Conservation (phyloP, 208 protist genomes). For the Leptomonas seymouri region DNA sequence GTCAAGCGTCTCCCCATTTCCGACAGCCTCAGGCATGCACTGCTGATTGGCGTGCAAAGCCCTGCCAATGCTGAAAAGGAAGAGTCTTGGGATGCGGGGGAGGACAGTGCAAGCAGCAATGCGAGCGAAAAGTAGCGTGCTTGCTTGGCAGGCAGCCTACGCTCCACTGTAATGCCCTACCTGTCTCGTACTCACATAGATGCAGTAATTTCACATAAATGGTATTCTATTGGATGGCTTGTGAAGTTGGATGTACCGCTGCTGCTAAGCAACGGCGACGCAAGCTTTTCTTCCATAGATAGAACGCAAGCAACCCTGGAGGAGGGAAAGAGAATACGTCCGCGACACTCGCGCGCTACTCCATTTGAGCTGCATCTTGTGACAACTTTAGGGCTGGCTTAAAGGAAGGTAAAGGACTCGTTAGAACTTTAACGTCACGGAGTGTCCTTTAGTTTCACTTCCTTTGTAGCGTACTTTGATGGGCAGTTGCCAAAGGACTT, state of each 20-base stretch:
- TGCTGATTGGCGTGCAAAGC: constrained; percentile 31
- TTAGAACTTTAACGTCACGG: no score
- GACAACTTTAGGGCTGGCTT: no score
- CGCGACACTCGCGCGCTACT: no score
- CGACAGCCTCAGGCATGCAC: constrained; percentile 20
- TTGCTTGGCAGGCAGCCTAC: neutral
- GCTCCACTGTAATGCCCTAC: neutral
- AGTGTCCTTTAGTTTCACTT: no score
- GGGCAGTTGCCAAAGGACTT: no score
- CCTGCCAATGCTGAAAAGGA: neutral
- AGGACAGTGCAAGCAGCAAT: neutral
- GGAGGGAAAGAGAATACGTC: no score
- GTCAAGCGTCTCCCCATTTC: constrained; percentile 26
- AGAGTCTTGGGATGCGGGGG: neutral
- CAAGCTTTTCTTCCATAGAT: no score
- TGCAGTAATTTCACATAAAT: neutral
- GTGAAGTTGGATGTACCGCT: neutral
- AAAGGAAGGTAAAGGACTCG: no score
- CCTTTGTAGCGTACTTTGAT: no score
- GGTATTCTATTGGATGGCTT: neutral
- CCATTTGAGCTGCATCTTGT: no score
- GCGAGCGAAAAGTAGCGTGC: neutral
- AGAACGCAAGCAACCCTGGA: neutral
- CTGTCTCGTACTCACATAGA: no score
- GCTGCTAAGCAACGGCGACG: neutral